phyloP scores from a whole-genome alignment of 1,139 yeast genomes.

The Scheffersomyces illinoinensis region DNA sequence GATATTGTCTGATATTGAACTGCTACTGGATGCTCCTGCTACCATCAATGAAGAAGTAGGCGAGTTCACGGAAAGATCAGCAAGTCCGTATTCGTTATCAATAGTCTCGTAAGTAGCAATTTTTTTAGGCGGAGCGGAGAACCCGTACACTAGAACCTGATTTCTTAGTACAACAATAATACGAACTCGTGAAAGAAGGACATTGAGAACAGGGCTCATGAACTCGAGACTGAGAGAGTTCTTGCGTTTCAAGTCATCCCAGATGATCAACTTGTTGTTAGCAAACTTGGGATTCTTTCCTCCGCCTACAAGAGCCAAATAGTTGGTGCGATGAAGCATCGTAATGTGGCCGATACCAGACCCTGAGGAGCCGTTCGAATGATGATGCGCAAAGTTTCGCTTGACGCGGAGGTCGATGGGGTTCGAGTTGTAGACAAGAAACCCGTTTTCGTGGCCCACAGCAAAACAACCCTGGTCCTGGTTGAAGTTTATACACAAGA shows the following conservation, averaged over 20 bases:
- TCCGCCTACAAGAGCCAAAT: slow-evolving; percentile 86
- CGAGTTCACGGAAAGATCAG: slow-evolving; percentile 53
- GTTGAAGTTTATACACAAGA: slow-evolving; percentile 70
- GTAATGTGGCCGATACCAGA: slow-evolving; percentile 74
- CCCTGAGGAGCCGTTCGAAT: slow-evolving; percentile 21
- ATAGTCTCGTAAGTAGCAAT: slow-evolving; percentile 72
- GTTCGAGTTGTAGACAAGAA: slow-evolving; percentile 82
- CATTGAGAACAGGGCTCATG: slow-evolving; percentile 70
- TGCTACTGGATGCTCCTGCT: background rate
- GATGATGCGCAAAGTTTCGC: slow-evolving; percentile 45
- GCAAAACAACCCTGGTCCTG: slow-evolving; percentile 93
- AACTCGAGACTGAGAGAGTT: slow-evolving; percentile 77
- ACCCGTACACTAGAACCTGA: slow-evolving; percentile 74
- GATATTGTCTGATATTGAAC: background rate
- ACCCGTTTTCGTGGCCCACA: slow-evolving; percentile 77
- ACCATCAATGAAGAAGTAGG: slow-evolving; percentile 6
- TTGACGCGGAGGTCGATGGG: slow-evolving; percentile 82
- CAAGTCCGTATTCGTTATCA: slow-evolving; percentile 67
- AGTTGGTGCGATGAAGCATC: slow-evolving; percentile 89
- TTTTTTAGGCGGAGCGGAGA: slow-evolving; percentile 74
- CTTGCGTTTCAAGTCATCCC: slow-evolving; percentile 87
- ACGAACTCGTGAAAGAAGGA: slow-evolving; percentile 70
- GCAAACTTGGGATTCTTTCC: slow-evolving; percentile 79
- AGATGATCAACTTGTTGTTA: slow-evolving; percentile 72
- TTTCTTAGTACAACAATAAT: slow-evolving; percentile 70